Evolutionary conservation across 2,329 filamentous ascomycete species (phyloP).

Genomic region (Calonectria fujianensis): DNA sequence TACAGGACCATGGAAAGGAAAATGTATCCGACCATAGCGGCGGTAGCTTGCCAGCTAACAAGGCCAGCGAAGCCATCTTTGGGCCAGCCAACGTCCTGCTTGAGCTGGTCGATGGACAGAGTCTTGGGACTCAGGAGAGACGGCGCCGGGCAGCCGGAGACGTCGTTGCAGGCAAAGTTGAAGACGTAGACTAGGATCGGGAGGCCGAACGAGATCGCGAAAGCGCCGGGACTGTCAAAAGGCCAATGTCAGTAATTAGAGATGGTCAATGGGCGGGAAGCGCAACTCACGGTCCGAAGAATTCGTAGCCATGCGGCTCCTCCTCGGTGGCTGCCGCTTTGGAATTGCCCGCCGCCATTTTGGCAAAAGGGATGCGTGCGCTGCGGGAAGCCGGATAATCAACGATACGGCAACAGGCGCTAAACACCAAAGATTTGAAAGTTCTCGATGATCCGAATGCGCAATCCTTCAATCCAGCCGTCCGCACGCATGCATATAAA

Average conservation of each 20-base stretch:
- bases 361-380: slow-evolving; percentile 26
- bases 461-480: slow-evolving; percentile 3
- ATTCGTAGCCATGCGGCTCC: slow-evolving; percentile 69
- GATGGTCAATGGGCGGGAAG: not conserved
- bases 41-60: slow-evolving; percentile 80
- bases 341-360: slow-evolving; percentile 58
- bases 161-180: slow-evolving; percentile 92
- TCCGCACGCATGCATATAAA: slow-evolving; percentile 27
- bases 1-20: slow-evolving; percentile 84
- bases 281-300: slow-evolving; percentile 70
- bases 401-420: not conserved
- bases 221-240: slow-evolving; percentile 80
- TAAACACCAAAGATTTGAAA: slow-evolving; percentile 24
- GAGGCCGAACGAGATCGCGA: slow-evolving; percentile 85
- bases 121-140: slow-evolving; percentile 84
- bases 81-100: slow-evolving; percentile 89
- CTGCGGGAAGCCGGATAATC: not conserved
- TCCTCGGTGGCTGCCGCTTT: slow-evolving; percentile 53
- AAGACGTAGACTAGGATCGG: slow-evolving; percentile 87
- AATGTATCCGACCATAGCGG: slow-evolving; percentile 87
- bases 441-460: not conserved
- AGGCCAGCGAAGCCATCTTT: slow-evolving; percentile 81
- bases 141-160: slow-evolving; percentile 92
- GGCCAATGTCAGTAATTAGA: slow-evolving; percentile 34
- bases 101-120: slow-evolving; percentile 82